A percentile compares a stretch with the other conserved stretches of the same genome.
Conservation (phyloP, 768 basidiomycete genomes). For the Kwoniella europaea region DNA sequence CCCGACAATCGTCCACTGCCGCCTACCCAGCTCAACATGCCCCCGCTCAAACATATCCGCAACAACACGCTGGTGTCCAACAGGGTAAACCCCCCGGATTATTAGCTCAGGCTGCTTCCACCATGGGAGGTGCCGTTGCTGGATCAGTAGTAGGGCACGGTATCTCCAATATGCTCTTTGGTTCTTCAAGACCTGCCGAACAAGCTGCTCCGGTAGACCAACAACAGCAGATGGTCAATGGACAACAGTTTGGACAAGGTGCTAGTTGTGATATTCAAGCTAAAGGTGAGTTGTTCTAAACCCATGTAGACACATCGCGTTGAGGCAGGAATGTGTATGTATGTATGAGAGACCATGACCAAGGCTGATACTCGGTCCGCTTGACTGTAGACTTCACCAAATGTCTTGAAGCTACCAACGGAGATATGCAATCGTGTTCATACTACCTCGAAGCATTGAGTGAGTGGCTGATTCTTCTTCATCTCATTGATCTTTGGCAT, state of each 20-base stretch:
- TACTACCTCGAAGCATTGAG: slow-evolving; percentile 58
- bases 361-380: too few species aligned
- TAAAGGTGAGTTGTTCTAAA: slow-evolving; percentile 58
- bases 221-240: slow-evolving; percentile 36
- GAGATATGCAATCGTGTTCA: slow-evolving; percentile 53
- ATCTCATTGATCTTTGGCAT: neutral
- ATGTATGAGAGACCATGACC: too few species aligned
- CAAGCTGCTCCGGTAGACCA: slow-evolving; percentile 45
- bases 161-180: slow-evolving; percentile 57
- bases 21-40: slow-evolving; percentile 43
- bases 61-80: slow-evolving; percentile 29
- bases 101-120: slow-evolving; percentile 55
- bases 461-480: slow-evolving; percentile 25
- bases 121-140: slow-evolving; percentile 57
- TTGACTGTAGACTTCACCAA: slow-evolving; percentile 59
- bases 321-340: too few species aligned
- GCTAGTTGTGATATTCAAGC: slow-evolving; percentile 55
- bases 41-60: slow-evolving; percentile 29
- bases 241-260: slow-evolving; percentile 26
- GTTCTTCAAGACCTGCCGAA: slow-evolving; percentile 42
- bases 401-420: slow-evolving; percentile 57
- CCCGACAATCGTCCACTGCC: slow-evolving; percentile 36
- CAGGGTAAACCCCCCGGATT: slow-evolving; percentile 53
- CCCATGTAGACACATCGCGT: too few species aligned
- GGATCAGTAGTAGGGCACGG: slow-evolving; percentile 59